phyloP scores from a whole-genome alignment of 352 stramenopile species.

The Phytophthora cryptogea region DNA sequence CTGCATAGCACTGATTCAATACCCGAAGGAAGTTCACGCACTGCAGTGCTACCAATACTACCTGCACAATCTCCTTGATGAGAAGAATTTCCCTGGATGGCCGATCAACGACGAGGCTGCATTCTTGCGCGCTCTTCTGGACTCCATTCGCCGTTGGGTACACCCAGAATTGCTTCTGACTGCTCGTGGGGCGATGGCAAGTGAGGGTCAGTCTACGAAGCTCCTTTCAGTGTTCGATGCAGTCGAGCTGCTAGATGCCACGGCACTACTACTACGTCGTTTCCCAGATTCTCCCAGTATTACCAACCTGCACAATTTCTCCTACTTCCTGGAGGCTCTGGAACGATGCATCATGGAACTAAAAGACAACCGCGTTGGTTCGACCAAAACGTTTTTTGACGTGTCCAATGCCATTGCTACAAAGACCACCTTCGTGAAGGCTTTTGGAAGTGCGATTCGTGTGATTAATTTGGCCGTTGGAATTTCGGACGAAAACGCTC shows the following conservation, averaged over 20 bases:
- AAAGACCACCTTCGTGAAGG: constrained; percentile 66
- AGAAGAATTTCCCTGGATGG: constrained; percentile 88
- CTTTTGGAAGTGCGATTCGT: constrained; percentile 74
- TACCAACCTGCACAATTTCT: constrained; percentile 67
- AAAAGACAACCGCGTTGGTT: constrained; percentile 50
- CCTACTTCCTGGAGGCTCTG: constrained; percentile 70
- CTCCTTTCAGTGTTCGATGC: constrained; percentile 71
- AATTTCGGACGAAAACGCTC: constrained; percentile 78
- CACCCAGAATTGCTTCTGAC: constrained; percentile 61
- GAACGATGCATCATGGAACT: constrained; percentile 85
- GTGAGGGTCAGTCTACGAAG: constrained; percentile 58
- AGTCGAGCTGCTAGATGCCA: constrained; percentile 75
- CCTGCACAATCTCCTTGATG: constrained; percentile 84
- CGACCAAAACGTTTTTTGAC: constrained; percentile 46
- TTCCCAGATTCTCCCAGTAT: constrained; percentile 73
- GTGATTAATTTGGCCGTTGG: constrained; percentile 78
- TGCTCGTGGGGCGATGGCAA: constrained; percentile 42
- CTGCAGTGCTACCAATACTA: constrained; percentile 91
- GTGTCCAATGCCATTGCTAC: constrained; percentile 62
- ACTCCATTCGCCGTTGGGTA: constrained; percentile 80
- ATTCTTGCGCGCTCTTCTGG: constrained; percentile 74
- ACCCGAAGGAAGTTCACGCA: constrained; percentile 83
- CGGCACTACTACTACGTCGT: constrained; percentile 66
- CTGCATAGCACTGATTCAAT: constrained; percentile 80
- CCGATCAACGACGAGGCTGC: constrained; percentile 83